Evolutionary conservation across 495 filamentous ascomycete genomes (phyloP), one percentile per base, ranked within the genome.

Genomic region (Daldinia grandis): DNA sequence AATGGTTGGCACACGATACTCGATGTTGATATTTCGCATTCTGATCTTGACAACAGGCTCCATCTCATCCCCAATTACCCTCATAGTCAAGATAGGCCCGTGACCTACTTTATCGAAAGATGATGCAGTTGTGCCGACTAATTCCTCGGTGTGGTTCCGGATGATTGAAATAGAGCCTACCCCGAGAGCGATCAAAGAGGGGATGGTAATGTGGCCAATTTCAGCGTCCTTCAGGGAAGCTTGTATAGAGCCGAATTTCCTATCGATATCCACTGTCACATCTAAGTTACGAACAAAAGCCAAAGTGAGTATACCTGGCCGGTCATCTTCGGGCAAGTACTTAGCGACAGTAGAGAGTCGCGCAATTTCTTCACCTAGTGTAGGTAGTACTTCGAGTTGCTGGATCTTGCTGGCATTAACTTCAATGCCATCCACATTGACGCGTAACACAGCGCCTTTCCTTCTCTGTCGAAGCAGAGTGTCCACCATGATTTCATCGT

Each of bases 321-420:
- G 88, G 67, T 98, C 95, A 80, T 98, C 96, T 75, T 98, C 94
- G 0, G 96, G 94, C 4, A 99, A 83, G 74, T 98, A 98, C 74
- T 97, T 98, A 12, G 95, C 87, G 27, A 98, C 93, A 6, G 89
- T 95, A 10, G 93, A 91, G 5, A 98, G 81, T 71, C 89, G 90
- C 14, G 90, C 84, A 35, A 98, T 64, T 74, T 99, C 96, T 44
- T 91, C 88, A 1, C 85, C 88, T 5, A 99, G 84, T 17, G 82
- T 83, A n/a, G 88, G 82, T 6, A 99, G 79, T 44, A 84, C 84
- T 17, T 83, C 78, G 12, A 97, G 74, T 47, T 89, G 87, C 31
- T 87, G 81, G 10, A 91, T 72, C 47, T 87, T 86, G 1, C 82
- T 81, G 10, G 94, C 76, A 0, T 81, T 76, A 25, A 89, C 77